Conservation (phyloP, 192 early-diverging fungal genomes). For the Coemansia sp. region DNA sequence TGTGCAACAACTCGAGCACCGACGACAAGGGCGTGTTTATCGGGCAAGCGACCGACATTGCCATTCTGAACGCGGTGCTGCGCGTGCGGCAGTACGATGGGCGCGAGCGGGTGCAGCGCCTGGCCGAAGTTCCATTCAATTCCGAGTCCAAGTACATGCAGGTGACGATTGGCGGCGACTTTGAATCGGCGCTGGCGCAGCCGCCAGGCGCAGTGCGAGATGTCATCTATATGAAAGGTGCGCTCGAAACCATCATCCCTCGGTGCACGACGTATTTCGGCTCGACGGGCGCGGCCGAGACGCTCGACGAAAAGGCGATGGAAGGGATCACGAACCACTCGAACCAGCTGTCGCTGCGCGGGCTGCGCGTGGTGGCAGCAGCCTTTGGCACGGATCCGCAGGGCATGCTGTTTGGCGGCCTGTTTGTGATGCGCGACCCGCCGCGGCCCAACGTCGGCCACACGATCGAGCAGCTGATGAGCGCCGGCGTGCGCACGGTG, state of each 20-base stretch:
- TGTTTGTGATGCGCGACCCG: conserved; percentile 90
- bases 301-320: conserved; percentile 56
- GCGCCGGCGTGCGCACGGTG: conserved; percentile 82
- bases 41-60: conserved; percentile 94
- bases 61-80: conserved; percentile 69
- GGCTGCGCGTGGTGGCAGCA: conserved; percentile 82
- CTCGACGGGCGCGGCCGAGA: conserved; percentile 46
- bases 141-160: conserved; percentile 94
- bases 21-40: conserved; percentile 71
- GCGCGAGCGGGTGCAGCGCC: conserved; percentile 56
- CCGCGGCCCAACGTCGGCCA: conserved; percentile 73
- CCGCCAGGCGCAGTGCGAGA: conserved; percentile 1
- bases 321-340: conserved; percentile 59
- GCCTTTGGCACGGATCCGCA: conserved; percentile 62
- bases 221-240: conserved; percentile 77
- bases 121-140: conserved; percentile 84
- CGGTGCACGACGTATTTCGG: conserved; percentile 64
- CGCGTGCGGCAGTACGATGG: conserved; percentile 67
- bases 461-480: conserved; percentile 65
- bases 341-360: conserved; percentile 66
- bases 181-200: conserved; percentile 24
- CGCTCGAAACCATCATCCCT: conserved; percentile 74
- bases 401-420: conserved; percentile 70
- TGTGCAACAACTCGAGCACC: conserved; percentile 86
- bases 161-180: conserved; percentile 50